Percentiles rank a stretch among this genome's conserved stretches.
phyloP scores from a whole-genome alignment of 257 asterid species.

The Petunia axillaris region DNA sequence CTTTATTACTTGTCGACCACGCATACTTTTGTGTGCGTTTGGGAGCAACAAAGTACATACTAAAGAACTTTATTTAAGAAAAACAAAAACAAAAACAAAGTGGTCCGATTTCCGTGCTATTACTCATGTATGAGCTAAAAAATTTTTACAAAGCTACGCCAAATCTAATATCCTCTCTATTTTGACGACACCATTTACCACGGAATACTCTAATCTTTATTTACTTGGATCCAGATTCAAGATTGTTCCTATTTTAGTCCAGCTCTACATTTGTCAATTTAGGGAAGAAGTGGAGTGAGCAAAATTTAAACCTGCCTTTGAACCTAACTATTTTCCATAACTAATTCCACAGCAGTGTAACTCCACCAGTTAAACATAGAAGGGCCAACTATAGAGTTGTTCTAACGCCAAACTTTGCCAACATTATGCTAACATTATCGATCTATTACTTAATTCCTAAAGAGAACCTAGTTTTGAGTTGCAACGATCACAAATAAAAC shows the following conservation, averaged over 20 bases:
- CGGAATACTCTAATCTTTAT: background rate
- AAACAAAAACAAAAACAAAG: background rate
- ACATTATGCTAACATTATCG: background rate
- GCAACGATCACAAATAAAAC: too few species aligned
- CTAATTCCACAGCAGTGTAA: background rate
- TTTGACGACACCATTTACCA: background rate
- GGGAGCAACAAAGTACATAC: background rate
- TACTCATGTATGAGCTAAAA: background rate
- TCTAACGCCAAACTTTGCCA: background rate
- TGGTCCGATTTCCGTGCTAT: background rate
- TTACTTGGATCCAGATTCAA: slow-evolving; percentile 15
- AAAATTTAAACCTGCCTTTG: background rate
- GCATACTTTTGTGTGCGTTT: too few species aligned
- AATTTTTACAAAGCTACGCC: slow-evolving; percentile 12
- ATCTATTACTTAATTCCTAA: too few species aligned
- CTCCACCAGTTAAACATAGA: background rate
- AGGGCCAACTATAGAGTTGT: slow-evolving; percentile 1
- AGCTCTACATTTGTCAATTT: slow-evolving; percentile 7
- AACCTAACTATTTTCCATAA: background rate
- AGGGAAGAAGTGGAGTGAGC: slow-evolving; percentile 15
- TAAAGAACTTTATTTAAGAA: background rate
- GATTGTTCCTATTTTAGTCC: background rate
- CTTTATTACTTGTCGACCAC: too few species aligned
- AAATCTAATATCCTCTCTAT: background rate
- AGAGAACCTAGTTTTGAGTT: too few species aligned